A percentile compares a stretch with the other conserved stretches of the same genome.
These are phyloP conservation scores for Eucalyptus shirleyi DNA, from an alignment of 345 rosid genomes.

Conservation along the genomic window DNA sequence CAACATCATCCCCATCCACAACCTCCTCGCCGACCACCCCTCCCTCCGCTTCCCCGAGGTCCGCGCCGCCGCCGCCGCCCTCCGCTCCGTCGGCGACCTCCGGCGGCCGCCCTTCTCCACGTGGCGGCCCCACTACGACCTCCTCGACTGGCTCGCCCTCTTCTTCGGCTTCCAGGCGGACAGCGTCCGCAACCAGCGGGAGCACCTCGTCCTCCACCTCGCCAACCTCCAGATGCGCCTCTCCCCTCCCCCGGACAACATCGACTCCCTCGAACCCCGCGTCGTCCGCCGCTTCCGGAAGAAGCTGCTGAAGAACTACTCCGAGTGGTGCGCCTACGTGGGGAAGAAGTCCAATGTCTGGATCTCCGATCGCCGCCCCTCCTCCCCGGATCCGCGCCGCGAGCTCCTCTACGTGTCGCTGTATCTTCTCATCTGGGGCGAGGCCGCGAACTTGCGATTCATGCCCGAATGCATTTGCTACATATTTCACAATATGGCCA, in stretches of 20 bases:
- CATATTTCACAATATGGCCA: conserved; percentile 84
- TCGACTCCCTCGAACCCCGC: conserved; percentile 59
- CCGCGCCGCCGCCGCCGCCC: conserved; percentile 82
- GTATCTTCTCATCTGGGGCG: conserved; percentile 85
- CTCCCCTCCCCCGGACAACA: conserved; percentile 80
- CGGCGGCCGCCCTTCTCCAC: conserved; percentile 59
- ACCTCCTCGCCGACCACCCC: conserved; percentile 93
- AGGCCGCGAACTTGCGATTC: conserved; percentile 74
- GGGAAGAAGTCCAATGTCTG: conserved; percentile 76
- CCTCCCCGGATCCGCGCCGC: conserved; percentile 40
- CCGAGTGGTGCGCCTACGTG: conserved; percentile 79
- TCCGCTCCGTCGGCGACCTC: conserved; percentile 75
- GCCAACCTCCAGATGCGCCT: conserved; percentile 98
- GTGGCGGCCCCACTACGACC: conserved; percentile 78
- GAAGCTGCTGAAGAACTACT: conserved; percentile 63
- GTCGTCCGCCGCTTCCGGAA: conserved; percentile 68
- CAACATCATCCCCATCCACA: conserved; percentile 87
- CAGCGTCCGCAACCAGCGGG: conserved; percentile 87
- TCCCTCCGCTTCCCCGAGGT: conserved; percentile 89
- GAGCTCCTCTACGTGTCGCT: conserved; percentile 67
- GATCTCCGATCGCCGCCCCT: conserved; percentile 64
- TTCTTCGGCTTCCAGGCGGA: conserved; percentile 82
- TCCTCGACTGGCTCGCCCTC: conserved; percentile 78
- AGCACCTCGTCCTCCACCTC: conserved; percentile 85
- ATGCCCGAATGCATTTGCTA: conserved; percentile 87